A percentile compares a stretch with the other conserved stretches of the same genome.
These are phyloP conservation scores for Xylaria scruposa DNA, from an alignment of 495 filamentous ascomycete genomes.

Conservation along the genomic window DNA sequence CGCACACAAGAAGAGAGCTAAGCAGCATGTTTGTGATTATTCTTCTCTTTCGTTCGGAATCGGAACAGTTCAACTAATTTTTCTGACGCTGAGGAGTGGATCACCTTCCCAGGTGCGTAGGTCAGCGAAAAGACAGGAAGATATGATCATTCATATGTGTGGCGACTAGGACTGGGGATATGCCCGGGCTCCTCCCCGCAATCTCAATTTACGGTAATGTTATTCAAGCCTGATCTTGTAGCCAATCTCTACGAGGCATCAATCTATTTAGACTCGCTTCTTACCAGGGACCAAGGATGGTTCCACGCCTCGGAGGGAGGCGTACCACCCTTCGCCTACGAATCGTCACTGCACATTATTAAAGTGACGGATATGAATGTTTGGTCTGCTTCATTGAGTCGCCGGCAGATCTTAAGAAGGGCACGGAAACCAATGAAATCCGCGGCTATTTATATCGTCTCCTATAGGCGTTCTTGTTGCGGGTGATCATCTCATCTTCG, in stretches of 20 bases:
- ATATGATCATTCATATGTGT: conserved; percentile 12
- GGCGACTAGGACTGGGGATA: background rate
- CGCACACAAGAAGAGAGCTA: conserved; percentile 46
- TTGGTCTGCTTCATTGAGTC: conserved; percentile 29
- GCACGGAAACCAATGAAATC: conserved; percentile 33
- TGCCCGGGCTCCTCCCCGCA: background rate
- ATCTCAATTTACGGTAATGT: conserved; percentile 19
- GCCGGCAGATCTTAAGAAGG: conserved; percentile 43
- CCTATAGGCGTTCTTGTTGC: conserved; percentile 26
- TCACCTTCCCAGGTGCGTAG: conserved; percentile 13
- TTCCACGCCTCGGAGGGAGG: conserved; percentile 39
- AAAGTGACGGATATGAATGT: conserved; percentile 29
- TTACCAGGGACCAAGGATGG: conserved; percentile 12
- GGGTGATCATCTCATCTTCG: conserved; percentile 32
- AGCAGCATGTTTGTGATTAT: conserved; percentile 45
- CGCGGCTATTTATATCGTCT: conserved; percentile 38
- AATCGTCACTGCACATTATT: conserved; percentile 21
- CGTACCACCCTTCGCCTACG: conserved; percentile 33
- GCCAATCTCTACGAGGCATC: conserved; percentile 24
- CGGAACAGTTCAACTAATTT: conserved; percentile 17
- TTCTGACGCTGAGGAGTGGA: conserved; percentile 21
- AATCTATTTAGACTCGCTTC: conserved; percentile 36
- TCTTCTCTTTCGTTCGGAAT: conserved; percentile 23
- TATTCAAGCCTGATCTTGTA: conserved; percentile 34
- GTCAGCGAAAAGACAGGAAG: conserved; percentile 6